These are phyloP conservation scores for Penicillium desertorum DNA, from an alignment of 495 filamentous ascomycete genomes.

Conservation along the genomic window DNA sequence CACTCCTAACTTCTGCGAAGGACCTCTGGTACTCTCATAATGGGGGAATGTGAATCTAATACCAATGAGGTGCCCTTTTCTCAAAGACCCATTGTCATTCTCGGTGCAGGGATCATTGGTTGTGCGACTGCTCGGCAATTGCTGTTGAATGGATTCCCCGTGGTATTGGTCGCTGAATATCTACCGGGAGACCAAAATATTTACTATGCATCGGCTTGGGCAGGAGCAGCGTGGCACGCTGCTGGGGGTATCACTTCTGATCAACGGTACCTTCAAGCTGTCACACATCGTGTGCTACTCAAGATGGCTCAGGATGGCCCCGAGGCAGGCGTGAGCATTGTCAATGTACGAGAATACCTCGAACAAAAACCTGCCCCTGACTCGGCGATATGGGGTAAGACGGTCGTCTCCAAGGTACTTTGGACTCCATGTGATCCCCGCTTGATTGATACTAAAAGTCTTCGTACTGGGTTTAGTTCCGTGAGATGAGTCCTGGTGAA, in stretches of 20 bases:
- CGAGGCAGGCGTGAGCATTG: conserved; percentile 39
- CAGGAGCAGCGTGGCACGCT: conserved; percentile 48
- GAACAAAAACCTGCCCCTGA: conserved; percentile 37
- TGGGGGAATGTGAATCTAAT: conserved; percentile 24
- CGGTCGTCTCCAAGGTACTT: conserved; percentile 40
- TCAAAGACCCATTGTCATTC: conserved; percentile 41
- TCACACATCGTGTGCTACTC: conserved; percentile 40
- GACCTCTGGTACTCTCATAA: conserved; percentile 7
- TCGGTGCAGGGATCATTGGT: conserved; percentile 47
- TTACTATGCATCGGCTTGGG: conserved; percentile 48
- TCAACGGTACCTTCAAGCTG: conserved; percentile 41
- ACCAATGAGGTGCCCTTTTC: conserved; percentile 29
- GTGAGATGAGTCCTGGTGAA: conserved; percentile 34
- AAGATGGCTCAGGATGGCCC: conserved; percentile 41
- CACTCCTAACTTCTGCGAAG: neutral
- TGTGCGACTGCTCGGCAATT: conserved; percentile 44
- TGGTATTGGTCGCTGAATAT: conserved; percentile 43
- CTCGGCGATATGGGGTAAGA: conserved; percentile 42
- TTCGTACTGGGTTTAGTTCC: conserved; percentile 30
- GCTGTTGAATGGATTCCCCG: conserved; percentile 39
- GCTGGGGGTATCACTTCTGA: conserved; percentile 42
- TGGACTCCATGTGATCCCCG: neutral
- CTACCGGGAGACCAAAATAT: conserved; percentile 44
- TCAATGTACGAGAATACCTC: conserved; percentile 40
- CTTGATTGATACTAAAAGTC: neutral